These are phyloP conservation scores for Colletotrichum incanum DNA, from an alignment of 2,329 filamentous ascomycete genomes.

Conservation along the genomic window DNA sequence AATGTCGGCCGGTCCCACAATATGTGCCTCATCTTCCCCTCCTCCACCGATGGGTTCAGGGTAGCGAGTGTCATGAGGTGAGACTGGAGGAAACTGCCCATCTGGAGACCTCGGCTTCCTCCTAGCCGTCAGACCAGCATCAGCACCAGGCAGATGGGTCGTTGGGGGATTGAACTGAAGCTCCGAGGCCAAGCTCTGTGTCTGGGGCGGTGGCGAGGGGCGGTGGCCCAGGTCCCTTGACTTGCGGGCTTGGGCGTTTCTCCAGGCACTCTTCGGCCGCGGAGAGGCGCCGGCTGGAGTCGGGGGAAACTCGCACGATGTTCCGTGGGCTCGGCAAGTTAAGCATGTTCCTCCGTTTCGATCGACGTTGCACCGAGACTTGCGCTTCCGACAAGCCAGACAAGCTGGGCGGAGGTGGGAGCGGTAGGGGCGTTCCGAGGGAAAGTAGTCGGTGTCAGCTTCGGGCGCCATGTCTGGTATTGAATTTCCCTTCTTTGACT, in stretches of 20 bases:
- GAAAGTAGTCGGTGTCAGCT: constrained; percentile 8
- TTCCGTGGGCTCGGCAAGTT: constrained; percentile 71
- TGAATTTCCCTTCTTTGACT: no score
- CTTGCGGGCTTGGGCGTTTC: constrained; percentile 8
- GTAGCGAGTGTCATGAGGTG: constrained; percentile 14
- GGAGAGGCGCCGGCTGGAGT: constrained; percentile 15
- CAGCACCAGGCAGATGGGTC: neutral
- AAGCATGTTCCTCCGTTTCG: constrained; percentile 67
- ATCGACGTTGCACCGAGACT: constrained; percentile 74
- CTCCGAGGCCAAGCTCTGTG: constrained; percentile 19
- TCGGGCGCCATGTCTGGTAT: constrained; percentile 1
- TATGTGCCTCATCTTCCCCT: constrained; percentile 63
- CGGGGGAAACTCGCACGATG: constrained; percentile 68
- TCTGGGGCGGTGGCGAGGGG: neutral
- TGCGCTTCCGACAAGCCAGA: constrained; percentile 72
- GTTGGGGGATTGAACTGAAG: neutral
- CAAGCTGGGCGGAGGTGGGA: constrained; percentile 75
- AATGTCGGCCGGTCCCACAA: constrained; percentile 72
- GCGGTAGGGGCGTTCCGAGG: constrained; percentile 66
- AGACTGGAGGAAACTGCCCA: neutral
- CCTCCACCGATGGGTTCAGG: constrained; percentile 35
- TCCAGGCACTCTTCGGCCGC: constrained; percentile 35
- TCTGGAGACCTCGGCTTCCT: constrained; percentile 10
- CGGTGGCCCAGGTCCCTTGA: constrained; percentile 15
- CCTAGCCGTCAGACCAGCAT: constrained; percentile 48